These are phyloP conservation scores for Xylariales sp. DNA, from an alignment of 2,329 filamentous ascomycete genomes.

Conservation along the genomic window DNA sequence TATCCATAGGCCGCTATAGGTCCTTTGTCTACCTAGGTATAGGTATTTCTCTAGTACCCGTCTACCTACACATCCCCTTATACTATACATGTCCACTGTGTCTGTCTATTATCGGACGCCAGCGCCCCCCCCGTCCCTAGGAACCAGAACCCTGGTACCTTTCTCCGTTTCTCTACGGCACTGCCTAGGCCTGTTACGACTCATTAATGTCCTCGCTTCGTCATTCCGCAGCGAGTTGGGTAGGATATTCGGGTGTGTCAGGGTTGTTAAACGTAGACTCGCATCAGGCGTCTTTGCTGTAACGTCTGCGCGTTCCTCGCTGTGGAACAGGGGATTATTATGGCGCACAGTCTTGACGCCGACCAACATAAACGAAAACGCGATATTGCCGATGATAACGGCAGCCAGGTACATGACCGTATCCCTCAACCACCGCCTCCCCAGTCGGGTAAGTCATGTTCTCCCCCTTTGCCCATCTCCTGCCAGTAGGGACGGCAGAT, in stretches of 20 bases:
- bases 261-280: constrained; percentile 40
- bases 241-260: constrained; percentile 43
- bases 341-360: constrained; percentile 57
- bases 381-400: constrained; percentile 57
- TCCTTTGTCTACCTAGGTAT: constrained; percentile 9
- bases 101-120: constrained; percentile 32
- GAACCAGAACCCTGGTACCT: constrained; percentile 25
- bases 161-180: constrained; percentile 31
- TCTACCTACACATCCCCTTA: constrained; percentile 15
- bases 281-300: constrained; percentile 39
- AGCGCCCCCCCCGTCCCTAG: constrained; percentile 32
- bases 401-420: constrained; percentile 54
- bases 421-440: constrained; percentile 59
- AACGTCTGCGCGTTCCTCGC: constrained; percentile 38
- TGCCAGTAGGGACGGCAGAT: constrained; percentile 18
- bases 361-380: constrained; percentile 63
- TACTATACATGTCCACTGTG: constrained; percentile 18
- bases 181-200: constrained; percentile 27
- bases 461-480: constrained; percentile 24
- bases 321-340: constrained; percentile 48
- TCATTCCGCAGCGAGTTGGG: constrained; percentile 39
- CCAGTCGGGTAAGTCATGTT: constrained; percentile 58
- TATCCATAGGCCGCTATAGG: constrained; percentile 26
- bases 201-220: constrained; percentile 39
- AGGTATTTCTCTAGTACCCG: constrained; percentile 3